A percentile compares a stretch with the other conserved stretches of the same genome.
Evolutionary conservation across 768 basidiomycete species (phyloP).

Genomic region (Strobilomyces dryophilus): DNA sequence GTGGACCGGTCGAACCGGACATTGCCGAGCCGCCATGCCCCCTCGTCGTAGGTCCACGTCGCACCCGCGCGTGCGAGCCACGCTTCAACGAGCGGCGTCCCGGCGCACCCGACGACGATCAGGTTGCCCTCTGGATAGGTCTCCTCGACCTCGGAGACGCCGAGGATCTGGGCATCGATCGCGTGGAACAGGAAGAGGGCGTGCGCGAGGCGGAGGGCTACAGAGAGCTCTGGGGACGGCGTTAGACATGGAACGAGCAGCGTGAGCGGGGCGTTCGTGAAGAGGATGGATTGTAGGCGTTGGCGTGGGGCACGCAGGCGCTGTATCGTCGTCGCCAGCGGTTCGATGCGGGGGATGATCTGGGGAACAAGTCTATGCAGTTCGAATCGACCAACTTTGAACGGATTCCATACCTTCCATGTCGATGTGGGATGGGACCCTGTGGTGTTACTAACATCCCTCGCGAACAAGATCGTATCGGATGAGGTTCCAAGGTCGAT

Average conservation of each 20-base stretch:
- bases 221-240: slow-evolving; percentile 38
- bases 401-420: slow-evolving; percentile 22
- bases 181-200: slow-evolving; percentile 64
- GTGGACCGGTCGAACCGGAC: slow-evolving; percentile 18
- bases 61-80: slow-evolving; percentile 27
- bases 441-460: neutral
- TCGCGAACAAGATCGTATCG: slow-evolving; percentile 10
- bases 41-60: slow-evolving; percentile 19
- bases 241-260: slow-evolving; percentile 48
- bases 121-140: slow-evolving; percentile 42
- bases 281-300: slow-evolving; percentile 65
- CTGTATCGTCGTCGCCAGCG: neutral
- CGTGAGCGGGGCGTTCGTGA: slow-evolving; percentile 46
- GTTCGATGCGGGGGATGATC: slow-evolving; percentile 1
- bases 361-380: neutral
- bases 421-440: neutral
- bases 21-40: slow-evolving; percentile 12
- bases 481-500: neutral
- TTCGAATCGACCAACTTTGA: neutral
- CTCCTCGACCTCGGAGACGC: slow-evolving; percentile 31
- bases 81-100: slow-evolving; percentile 29
- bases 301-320: slow-evolving; percentile 17
- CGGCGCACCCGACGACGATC: slow-evolving; percentile 50
- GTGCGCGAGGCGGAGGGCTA: slow-evolving; percentile 66
- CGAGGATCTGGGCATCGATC: slow-evolving; percentile 61